Percentiles rank a stretch among this genome's conserved stretches.
Conservation (phyloP, 2,329 filamentous ascomycete genomes). For the Anisogramma anomala region DNA sequence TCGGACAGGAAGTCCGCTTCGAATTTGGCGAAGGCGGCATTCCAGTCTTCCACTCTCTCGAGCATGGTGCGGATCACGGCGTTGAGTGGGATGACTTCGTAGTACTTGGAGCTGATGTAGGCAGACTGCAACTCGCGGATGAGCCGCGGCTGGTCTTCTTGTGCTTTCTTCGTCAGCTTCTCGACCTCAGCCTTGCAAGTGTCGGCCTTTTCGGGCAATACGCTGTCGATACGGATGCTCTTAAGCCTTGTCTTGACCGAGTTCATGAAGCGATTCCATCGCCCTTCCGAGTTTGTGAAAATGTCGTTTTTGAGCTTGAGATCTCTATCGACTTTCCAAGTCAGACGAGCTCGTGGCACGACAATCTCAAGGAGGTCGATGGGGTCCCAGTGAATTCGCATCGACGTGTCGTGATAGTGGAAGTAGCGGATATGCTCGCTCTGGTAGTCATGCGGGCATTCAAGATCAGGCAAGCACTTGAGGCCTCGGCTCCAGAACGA, state of each 20-base stretch:
- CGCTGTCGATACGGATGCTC: conserved; percentile 82
- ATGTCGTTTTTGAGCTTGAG: conserved; percentile 86
- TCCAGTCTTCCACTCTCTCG: conserved; percentile 89
- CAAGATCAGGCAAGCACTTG: conserved; percentile 56
- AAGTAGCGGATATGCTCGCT: conserved; percentile 90
- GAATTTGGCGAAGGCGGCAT: conserved; percentile 78
- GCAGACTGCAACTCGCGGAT: conserved; percentile 72
- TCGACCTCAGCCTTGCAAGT: conserved; percentile 76
- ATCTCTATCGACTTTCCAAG: conserved; percentile 96
- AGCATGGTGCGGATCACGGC: conserved; percentile 79
- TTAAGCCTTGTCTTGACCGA: conserved; percentile 76
- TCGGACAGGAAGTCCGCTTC: conserved; percentile 91
- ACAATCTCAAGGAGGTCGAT: conserved; percentile 91
- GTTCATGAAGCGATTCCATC: conserved; percentile 74
- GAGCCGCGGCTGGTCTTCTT: conserved; percentile 68
- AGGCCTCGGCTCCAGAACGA: conserved; percentile 89
- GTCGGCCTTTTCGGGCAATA: conserved; percentile 76
- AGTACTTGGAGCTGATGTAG: conserved; percentile 90
- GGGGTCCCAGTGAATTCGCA: conserved; percentile 84
- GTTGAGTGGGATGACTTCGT: conserved; percentile 92
- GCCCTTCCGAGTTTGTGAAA: conserved; percentile 67
- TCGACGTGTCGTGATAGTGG: conserved; percentile 70
- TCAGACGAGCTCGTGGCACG: conserved; percentile 78
- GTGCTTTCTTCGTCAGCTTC: conserved; percentile 60
- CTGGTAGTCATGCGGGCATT: conserved; percentile 83